Base-by-base conservation (phyloP, 2,329 filamentous ascomycete species). In the Chrysoporthe cubensis region DNA sequence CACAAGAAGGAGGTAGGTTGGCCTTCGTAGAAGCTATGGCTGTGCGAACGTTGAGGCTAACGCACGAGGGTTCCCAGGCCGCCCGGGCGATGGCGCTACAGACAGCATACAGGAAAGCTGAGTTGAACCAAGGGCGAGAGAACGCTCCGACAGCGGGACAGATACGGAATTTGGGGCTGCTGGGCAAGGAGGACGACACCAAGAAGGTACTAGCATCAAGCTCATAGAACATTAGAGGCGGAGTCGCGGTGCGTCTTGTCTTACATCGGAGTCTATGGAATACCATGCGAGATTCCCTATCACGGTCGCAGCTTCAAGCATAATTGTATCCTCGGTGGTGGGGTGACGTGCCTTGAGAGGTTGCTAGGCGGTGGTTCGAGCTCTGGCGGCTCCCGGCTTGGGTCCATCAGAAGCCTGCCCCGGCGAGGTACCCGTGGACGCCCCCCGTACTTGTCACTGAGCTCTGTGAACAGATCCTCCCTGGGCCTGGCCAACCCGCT, bases 1-100 rank as follows among this genome's bases (percentile, higher is more conserved):
- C 96, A 99, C 86, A 94, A 91, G 86, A 99, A 99, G 85, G 96
- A 99, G 93, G 96, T 98, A 57, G 71, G 78, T 70, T 37, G n/a
- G 34, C 43, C 46, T 50, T 3, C 26, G 26, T 37, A 34, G 21
- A 43, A 5, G 16, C 4, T 18, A 32, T 40, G 44, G 40, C 42
- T 26, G 42, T 13, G 9, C 2, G 54, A 11, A 60, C 37, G 5
- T n/a, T 32, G 52, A n/a, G 57, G 46, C 68, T 69, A 63, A 69
- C 62, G 26, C 18, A 8, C 34, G 9, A 42, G 32, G 57, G 26
- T 61, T 21, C 32, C 74, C 75, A 97, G 95, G 90, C 90, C 76
- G 89, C 92, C 65, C 90, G 94, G 83, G 89, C 91, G 70, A 84
- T 87, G 77, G 89, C 90, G 70, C 86, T 98, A 72, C 94, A 97